Evolutionary conservation across 108 stramenopile genomes (phyloP), one percentile per base, ranked within the genome.

Genomic region (Cyclotella sp.): DNA sequence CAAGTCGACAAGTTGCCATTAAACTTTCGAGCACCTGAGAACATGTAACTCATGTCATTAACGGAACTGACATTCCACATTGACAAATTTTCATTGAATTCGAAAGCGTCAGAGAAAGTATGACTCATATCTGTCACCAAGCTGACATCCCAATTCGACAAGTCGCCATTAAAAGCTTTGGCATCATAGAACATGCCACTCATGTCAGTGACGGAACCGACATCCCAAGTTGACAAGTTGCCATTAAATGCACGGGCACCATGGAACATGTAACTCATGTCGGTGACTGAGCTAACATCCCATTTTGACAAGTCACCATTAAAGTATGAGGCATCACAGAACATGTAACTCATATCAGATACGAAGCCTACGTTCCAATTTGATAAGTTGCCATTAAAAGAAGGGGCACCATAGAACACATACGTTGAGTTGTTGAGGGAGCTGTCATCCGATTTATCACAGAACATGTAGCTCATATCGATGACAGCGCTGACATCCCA

Each of bases 381-480:
- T 34, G 34, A 34, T 6, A 49, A 49, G 47, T n/a, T 9, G 47
- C n/a, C n/a, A 16, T 49, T 16, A n/a, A n/a, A n/a, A 3, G n/a
- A 3, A n/a, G 3, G 1, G n/a, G 47, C 15, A 7, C 3, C 15
- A 16, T 49, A 16, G n/a, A 45, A 45, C 44, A 45, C 13, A 45
- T 45, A 45, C 9, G 11, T 13, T 13, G 13, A 12, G 44, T 45
- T 9, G 9, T 10, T 55, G 21, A 55, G 14, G 21, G 11, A n/a
- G 11, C 15, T n/a, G n/a, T 18, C 54, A 55, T 55, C 54, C 54
- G 14, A 55, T 18, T 22, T 9, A 19, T 55, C 15, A n/a, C n/a
- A 11, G n/a, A 58, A 58, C 57, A 58, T 58, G 19, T 27, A 16
- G 24, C 57, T 21, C 57, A 58, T 58, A 28, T 58, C 26, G 27